phyloP scores from a whole-genome alignment of 495 filamentous ascomycete genomes.

The Xylaria scruposa region DNA sequence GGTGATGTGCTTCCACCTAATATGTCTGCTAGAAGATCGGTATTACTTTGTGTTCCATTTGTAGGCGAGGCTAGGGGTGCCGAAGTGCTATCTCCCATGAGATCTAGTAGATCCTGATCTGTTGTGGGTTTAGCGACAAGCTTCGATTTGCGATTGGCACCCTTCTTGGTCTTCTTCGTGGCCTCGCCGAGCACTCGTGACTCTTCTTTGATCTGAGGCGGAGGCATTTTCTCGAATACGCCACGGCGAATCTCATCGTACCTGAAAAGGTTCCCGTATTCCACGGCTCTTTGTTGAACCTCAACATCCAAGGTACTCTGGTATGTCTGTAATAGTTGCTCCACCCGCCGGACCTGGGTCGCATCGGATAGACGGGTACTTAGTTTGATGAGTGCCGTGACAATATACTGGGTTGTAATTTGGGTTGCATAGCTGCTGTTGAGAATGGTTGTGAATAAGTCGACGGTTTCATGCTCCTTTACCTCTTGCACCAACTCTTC shows the following conservation, averaged over 20 bases:
- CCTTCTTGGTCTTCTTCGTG: conserved; percentile 79
- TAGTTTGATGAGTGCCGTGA: conserved; percentile 94
- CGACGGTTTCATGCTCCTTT: conserved; percentile 86
- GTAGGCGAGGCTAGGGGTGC: conserved; percentile 55
- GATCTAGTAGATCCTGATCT: conserved; percentile 89
- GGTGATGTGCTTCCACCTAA: conserved; percentile 67
- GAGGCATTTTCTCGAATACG: conserved; percentile 95
- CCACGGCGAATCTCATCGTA: conserved; percentile 87
- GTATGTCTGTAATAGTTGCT: conserved; percentile 74
- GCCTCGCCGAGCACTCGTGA: conserved; percentile 89
- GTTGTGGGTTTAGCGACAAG: conserved; percentile 72
- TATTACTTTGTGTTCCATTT: conserved; percentile 76
- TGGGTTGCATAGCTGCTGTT: conserved; percentile 92
- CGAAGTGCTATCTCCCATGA: conserved; percentile 80
- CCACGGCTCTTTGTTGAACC: conserved; percentile 92
- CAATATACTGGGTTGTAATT: conserved; percentile 90
- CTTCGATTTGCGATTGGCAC: conserved; percentile 75
- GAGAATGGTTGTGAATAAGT: conserved; percentile 88
- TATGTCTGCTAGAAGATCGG: conserved; percentile 89
- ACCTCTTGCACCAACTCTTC: conserved; percentile 91
- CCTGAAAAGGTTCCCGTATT: conserved; percentile 91
- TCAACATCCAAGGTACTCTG: conserved; percentile 89
- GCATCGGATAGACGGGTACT: conserved; percentile 85
- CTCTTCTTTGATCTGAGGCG: conserved; percentile 94
- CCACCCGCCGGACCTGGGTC: conserved; percentile 82